phyloP scores from a whole-genome alignment of 1,284 basidiomycete species.

The Athelia sp. region DNA sequence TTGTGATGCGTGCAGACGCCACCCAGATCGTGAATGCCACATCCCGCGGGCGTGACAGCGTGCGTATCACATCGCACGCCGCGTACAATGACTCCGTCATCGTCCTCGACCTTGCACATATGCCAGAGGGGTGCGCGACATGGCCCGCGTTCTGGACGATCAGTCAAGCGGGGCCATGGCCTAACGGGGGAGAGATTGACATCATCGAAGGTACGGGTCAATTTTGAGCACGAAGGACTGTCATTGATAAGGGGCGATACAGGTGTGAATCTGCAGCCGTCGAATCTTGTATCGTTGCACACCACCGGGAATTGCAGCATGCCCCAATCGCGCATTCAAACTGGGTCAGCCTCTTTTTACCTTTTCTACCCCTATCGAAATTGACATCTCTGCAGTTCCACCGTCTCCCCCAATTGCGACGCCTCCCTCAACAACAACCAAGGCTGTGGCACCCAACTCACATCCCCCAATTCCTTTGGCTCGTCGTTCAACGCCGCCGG shows the following conservation, averaged over 20 bases:
- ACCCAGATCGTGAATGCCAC: slow-evolving; percentile 24
- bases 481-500: slow-evolving; percentile 40
- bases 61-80: slow-evolving; percentile 40
- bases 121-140: slow-evolving; percentile 50
- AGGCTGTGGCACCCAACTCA: slow-evolving; percentile 56
- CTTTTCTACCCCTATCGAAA: not conserved
- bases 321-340: slow-evolving; percentile 28
- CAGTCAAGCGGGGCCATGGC: slow-evolving; percentile 47
- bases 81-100: slow-evolving; percentile 40
- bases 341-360: slow-evolving; percentile 34
- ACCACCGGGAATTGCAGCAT: slow-evolving; percentile 44
- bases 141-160: slow-evolving; percentile 71
- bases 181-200: slow-evolving; percentile 44
- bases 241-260: no score
- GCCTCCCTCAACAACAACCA: slow-evolving; percentile 46
- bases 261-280: slow-evolving; percentile 39
- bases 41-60: slow-evolving; percentile 37
- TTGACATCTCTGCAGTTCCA: slow-evolving; percentile 18
- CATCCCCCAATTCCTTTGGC: slow-evolving; percentile 41
- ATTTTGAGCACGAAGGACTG: no score
- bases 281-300: slow-evolving; percentile 51
- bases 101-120: slow-evolving; percentile 48
- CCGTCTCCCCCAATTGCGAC: slow-evolving; percentile 43
- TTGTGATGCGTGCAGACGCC: slow-evolving; percentile 49
- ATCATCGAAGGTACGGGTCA: slow-evolving; percentile 47